Base-by-base conservation (phyloP, 352 stramenopile species). In the Globisporangium irregulare region DNA sequence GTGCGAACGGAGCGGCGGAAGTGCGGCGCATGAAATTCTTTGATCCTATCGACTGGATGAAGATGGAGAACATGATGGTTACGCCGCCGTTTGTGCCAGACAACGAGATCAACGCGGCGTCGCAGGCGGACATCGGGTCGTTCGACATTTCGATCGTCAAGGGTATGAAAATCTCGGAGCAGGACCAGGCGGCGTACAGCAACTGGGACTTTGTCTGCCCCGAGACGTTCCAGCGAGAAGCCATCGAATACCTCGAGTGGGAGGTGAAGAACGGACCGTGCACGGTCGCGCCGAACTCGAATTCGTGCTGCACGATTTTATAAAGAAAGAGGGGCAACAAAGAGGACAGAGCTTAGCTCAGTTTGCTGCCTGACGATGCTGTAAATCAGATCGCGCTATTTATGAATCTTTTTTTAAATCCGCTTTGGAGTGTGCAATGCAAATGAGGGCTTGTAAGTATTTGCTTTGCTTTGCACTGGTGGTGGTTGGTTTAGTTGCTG, bases 71-170 rank as follows among this genome's bases (percentile, higher is more conserved):
- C 63, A 86, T 92, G 79, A 74, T 77, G 15, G 62, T 94, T 15
- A 61, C 74, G 20, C 86, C 87, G 9, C 86, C 86, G 18, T 94
- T 94, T 56, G 84, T 94, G 43, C 87, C 87, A 2, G 82, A 92
- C 55, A 90, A 90, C 56, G 86, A 93, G 68, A 94, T 95, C 73
- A 95, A 95, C 64, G 87, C 87, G 12, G 86, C 85, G 29, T 92
- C 84, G 0, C 87, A 95, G 67, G 81, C 81, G 18, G 84, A 91
- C 69, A 95, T 95, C 51, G 84, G 87, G 10, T 89, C 74, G 25
- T 94, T 94, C 62, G 85, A 92, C 59, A 90, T 91, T 27, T 79
- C 86, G 9, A 65, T 70, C 34, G 79, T 92, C 14, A 91, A 91
- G 41, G 84, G 82, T 9, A 80, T 92, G 41, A 92, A 93, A 50